A percentile compares a stretch with the other conserved stretches of the same genome.
These are phyloP conservation scores for Nakaseomyces bracarensis DNA, from an alignment of 1,139 yeast genomes.

Conservation along the genomic window DNA sequence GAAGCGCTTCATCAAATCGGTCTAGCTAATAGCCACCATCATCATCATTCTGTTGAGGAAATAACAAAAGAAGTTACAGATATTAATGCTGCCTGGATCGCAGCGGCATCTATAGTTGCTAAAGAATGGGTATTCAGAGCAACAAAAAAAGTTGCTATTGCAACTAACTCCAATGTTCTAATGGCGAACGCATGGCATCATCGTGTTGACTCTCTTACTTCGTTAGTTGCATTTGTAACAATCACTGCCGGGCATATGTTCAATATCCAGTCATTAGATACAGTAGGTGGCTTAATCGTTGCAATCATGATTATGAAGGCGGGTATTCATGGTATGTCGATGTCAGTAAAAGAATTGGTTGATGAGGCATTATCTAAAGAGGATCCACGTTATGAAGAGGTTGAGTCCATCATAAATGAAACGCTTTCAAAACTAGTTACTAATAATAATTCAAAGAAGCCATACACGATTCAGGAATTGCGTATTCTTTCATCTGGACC, in stretches of 20 bases:
- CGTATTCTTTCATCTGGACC: constrained; percentile 67
- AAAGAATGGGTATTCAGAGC: constrained; percentile 81
- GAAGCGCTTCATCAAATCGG: constrained; percentile 34
- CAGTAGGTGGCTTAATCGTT: constrained; percentile 83
- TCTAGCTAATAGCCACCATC: constrained; percentile 30
- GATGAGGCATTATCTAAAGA: constrained; percentile 45
- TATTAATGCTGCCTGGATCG: constrained; percentile 93
- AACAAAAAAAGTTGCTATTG: constrained; percentile 71
- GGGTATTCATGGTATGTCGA: constrained; percentile 65
- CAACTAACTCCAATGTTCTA: constrained; percentile 75
- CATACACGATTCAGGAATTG: constrained; percentile 40
- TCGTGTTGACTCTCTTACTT: constrained; percentile 85
- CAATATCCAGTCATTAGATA: constrained; percentile 75
- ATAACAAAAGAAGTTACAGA: constrained; percentile 47
- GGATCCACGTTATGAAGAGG: constrained; percentile 36
- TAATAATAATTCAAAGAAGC: constrained; percentile 34
- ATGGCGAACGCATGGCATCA: constrained; percentile 99
- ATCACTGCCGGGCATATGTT: constrained; percentile 78
- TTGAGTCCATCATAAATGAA: constrained; percentile 35
- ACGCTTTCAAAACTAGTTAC: constrained; percentile 32
- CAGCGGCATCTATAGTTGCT: constrained; percentile 73
- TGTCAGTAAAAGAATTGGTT: constrained; percentile 64
- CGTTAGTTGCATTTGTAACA: constrained; percentile 83
- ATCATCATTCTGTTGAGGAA: constrained; percentile 31
- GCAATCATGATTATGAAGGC: constrained; percentile 75